These are phyloP conservation scores for Coemansia sp. DNA, from an alignment of 192 early-diverging fungal genomes.

Conservation along the genomic window DNA sequence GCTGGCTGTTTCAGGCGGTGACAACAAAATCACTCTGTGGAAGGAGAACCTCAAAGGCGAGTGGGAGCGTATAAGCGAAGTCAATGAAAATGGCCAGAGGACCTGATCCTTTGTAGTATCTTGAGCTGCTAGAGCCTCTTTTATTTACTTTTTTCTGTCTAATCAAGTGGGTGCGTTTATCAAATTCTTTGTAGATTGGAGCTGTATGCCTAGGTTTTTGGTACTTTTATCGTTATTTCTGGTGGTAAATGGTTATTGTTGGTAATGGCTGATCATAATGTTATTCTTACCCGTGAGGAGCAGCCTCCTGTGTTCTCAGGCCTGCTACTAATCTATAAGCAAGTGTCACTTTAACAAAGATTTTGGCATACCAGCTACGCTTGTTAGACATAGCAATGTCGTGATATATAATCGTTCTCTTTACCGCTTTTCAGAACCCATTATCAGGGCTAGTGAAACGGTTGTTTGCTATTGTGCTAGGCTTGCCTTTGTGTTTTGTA, in stretches of 20 bases:
- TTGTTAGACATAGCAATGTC: background rate
- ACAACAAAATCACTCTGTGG: constrained; percentile 97
- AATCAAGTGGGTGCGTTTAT: no score
- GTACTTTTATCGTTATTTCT: background rate
- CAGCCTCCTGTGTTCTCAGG: background rate
- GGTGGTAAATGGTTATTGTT: background rate
- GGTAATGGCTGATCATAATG: background rate
- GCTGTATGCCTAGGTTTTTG: background rate
- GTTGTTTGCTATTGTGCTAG: background rate
- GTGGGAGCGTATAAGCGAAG: constrained; percentile 84
- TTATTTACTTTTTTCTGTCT: background rate
- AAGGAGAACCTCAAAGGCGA: constrained; percentile 92
- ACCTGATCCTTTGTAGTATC: constrained; percentile 10
- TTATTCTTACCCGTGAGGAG: background rate
- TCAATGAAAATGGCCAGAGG: constrained; percentile 53
- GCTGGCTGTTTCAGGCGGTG: constrained; percentile 93
- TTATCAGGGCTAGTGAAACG: no score
- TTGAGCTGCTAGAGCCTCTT: background rate
- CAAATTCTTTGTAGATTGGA: background rate
- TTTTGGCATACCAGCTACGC: constrained; percentile 44
- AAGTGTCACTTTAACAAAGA: constrained; percentile 21
- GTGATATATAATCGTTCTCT: no score
- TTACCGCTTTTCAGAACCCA: no score
- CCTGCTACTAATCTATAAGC: background rate
- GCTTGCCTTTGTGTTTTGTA: constrained; percentile 57